Base-by-base conservation (phyloP, 345 rosid genomes). In the Sisymbrium altissimum region DNA sequence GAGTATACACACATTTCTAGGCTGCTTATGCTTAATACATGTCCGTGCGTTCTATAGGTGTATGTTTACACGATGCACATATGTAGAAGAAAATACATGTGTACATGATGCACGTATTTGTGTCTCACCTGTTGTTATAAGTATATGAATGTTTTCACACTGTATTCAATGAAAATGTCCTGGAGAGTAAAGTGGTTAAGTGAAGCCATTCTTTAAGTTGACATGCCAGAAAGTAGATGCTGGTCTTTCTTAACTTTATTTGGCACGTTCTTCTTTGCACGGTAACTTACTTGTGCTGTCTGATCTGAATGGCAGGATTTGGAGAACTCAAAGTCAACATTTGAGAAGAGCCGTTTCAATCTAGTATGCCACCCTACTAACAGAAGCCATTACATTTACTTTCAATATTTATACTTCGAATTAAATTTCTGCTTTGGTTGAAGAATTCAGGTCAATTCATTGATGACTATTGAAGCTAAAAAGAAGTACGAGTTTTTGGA, bases 401-500 rank as follows among this genome's bases (percentile, higher is more conserved):
- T 44, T 53, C n/a, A 1, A 15, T 56, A n/a, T 70, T 48, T 65
- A 39, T 81, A 18, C 73, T 63, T 82, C 59, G 45, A 64, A 60
- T 32, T 83, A 59, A 72, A 45, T 27, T 66, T 68, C 74, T 52
- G 61, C 68, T 57, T 60, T 84, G 79, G 74, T 71, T 85, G 81
- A 90, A 87, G 89, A 85, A 80, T 86, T 83, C 96, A 93, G 98
- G 96, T 86, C 71, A 90, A 77, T 57, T 84, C 88, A 14, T 80
- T 93, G 72, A 86, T 87, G 88, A 86, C 84, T 77, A 74, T 93
- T 56, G 98, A 90, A 87, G 80, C 90, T 4, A 93, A 84, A 81
- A 93, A 93, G 88, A 90, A 93, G 86, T 83, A 85, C 1, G 98
- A 93, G 86, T 93, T 93, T 82, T 67, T 93, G 84, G 97, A 93